A percentile compares a stretch with the other conserved stretches of the same genome.
These are phyloP conservation scores for Coffea canephora DNA, from an alignment of 257 asterid genomes.

Conservation along the genomic window DNA sequence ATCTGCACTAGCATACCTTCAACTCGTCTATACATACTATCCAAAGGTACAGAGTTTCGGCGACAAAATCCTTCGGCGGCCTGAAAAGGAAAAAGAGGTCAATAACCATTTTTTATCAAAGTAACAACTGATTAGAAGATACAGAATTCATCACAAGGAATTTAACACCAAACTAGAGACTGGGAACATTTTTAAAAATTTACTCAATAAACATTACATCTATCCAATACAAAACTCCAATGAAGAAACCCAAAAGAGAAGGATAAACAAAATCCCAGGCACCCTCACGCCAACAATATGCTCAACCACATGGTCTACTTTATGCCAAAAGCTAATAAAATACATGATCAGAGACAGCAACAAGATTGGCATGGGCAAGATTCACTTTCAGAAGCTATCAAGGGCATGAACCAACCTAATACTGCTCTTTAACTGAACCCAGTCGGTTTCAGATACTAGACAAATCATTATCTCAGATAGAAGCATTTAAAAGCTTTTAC, in stretches of 20 bases:
- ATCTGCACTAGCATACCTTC: slow-evolving; percentile 53
- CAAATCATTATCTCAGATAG: too few species aligned
- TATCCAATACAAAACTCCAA: background rate
- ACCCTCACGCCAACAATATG: background rate
- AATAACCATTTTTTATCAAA: slow-evolving; percentile 14
- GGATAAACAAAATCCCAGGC: background rate
- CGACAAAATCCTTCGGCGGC: slow-evolving; percentile 99
- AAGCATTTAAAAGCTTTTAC: too few species aligned
- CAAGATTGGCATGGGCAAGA: too few species aligned
- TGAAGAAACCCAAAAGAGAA: background rate
- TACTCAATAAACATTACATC: background rate
- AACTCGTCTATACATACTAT: slow-evolving; percentile 66
- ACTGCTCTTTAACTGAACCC: too few species aligned
- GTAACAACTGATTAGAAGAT: background rate
- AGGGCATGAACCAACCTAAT: too few species aligned
- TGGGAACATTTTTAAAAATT: background rate
- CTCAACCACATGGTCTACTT: background rate
- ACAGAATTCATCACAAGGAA: background rate
- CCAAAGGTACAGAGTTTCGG: slow-evolving; percentile 67
- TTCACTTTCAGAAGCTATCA: too few species aligned
- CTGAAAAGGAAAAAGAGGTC: slow-evolving; percentile 39
- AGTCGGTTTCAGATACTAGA: too few species aligned
- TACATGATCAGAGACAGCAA: background rate
- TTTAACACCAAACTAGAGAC: background rate
- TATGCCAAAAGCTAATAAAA: background rate